A percentile compares a stretch with the other conserved stretches of the same genome.
Evolutionary conservation across 1,284 basidiomycete species (phyloP).

Genomic region (Grifola frondosa): DNA sequence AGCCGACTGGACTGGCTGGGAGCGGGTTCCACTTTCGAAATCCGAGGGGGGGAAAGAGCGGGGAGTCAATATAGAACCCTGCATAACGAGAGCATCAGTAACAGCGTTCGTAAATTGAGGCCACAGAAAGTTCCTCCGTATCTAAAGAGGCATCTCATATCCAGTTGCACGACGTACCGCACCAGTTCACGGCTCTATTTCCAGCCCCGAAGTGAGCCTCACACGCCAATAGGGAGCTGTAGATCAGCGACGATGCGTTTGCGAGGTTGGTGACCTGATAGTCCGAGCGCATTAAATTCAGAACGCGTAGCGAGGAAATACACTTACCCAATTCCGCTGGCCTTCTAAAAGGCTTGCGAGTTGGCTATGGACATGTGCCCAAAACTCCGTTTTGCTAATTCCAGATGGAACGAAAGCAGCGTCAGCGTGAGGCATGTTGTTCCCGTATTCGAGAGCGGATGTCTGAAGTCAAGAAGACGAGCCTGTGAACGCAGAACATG

Average conservation of each 20-base stretch:
- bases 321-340: constrained; percentile 73
- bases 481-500: neutral
- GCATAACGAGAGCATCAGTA: constrained; percentile 7
- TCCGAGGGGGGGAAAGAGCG: constrained; percentile 56
- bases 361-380: constrained; percentile 70
- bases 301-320: constrained; percentile 10
- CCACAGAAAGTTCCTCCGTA: no score
- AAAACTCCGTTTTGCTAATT: constrained; percentile 76
- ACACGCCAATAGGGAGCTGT: constrained; percentile 71
- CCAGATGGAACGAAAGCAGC: constrained; percentile 67
- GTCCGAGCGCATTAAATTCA: constrained; percentile 6
- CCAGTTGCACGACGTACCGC: constrained; percentile 53
- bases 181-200: constrained; percentile 81
- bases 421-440: constrained; percentile 82
- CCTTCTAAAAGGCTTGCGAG: constrained; percentile 61
- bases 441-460: neutral
- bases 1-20: constrained; percentile 34
- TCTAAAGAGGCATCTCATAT: neutral
- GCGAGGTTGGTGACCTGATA: constrained; percentile 80
- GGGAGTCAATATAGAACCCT: constrained; percentile 83
- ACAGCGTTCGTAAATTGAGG: neutral
- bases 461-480: neutral
- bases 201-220: constrained; percentile 62
- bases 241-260: constrained; percentile 79
- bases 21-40: constrained; percentile 12